These are phyloP conservation scores for Plantago coronopus DNA, from an alignment of 305 asterid species.

Conservation along the genomic window DNA sequence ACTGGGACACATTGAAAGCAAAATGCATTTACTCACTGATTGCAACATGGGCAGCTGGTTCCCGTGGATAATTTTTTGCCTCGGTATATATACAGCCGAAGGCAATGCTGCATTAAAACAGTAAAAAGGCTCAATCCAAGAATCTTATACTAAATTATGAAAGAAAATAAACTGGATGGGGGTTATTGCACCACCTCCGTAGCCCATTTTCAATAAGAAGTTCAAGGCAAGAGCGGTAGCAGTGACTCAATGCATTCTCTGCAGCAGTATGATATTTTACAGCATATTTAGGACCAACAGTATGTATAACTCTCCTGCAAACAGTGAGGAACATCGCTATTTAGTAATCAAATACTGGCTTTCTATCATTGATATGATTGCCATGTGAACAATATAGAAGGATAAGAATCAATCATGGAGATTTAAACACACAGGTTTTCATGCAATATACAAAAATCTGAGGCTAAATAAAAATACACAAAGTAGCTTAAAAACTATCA, in stretches of 20 bases:
- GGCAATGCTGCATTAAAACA: slow-evolving; percentile 61
- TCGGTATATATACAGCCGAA: slow-evolving; percentile 81
- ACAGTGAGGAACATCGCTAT: slow-evolving; percentile 7
- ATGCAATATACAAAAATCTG: no score
- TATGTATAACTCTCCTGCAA: slow-evolving; percentile 80
- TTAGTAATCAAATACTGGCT: no score
- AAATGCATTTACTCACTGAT: slow-evolving; percentile 48
- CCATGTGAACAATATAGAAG: no score
- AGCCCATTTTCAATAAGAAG: slow-evolving; percentile 76
- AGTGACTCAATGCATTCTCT: slow-evolving; percentile 92
- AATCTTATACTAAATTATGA: slow-evolving; percentile 18
- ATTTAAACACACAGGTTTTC: no score
- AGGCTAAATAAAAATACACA: no score
- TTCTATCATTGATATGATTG: no score
- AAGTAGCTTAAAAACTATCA: no score
- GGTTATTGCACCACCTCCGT: slow-evolving; percentile 48
- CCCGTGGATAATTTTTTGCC: slow-evolving; percentile 86
- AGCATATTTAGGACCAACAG: slow-evolving; percentile 95
- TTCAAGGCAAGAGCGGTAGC: slow-evolving; percentile 91
- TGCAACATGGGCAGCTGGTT: slow-evolving; percentile 97
- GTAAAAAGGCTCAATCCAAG: slow-evolving; percentile 22
- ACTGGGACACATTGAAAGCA: background rate
- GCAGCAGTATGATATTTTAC: slow-evolving; percentile 95
- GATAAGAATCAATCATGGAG: no score
- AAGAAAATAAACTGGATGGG: slow-evolving; percentile 18